These are phyloP conservation scores for Pichia sp. DNA, from an alignment of 1,139 yeast genomes.

Conservation along the genomic window DNA sequence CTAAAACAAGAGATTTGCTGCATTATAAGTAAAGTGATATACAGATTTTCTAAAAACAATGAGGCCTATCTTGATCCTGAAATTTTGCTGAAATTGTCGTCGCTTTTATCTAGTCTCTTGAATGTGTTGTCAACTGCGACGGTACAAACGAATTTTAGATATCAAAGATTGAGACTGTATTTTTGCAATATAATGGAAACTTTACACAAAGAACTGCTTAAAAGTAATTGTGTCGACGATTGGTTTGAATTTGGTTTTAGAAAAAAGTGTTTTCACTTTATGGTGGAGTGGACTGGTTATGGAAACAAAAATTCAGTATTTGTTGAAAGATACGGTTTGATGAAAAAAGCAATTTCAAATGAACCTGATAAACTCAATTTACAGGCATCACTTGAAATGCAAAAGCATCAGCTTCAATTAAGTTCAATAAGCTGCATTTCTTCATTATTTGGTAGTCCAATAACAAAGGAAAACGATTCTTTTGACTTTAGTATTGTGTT, in stretches of 20 bases:
- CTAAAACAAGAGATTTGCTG: constrained; percentile 74
- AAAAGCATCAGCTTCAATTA: constrained; percentile 61
- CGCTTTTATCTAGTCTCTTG: constrained; percentile 60
- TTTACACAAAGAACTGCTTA: constrained; percentile 37
- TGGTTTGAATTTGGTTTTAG: constrained; percentile 85
- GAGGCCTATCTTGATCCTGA: constrained; percentile 57
- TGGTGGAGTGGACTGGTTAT: constrained; percentile 93
- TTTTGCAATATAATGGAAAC: constrained; percentile 74
- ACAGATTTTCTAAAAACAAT: constrained; percentile 50
- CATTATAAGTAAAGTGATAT: constrained; percentile 60
- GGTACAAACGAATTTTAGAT: constrained; percentile 62
- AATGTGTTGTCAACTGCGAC: constrained; percentile 49
- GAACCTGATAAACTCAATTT: constrained; percentile 46
- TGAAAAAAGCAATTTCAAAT: constrained; percentile 42
- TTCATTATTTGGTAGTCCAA: constrained; percentile 60
- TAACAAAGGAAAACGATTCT: constrained; percentile 47
- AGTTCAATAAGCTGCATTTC: constrained; percentile 84
- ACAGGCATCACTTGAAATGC: constrained; percentile 78
- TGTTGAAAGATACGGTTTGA: constrained; percentile 58
- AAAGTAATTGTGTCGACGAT: constrained; percentile 31
- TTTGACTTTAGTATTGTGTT: constrained; percentile 66
- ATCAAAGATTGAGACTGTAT: constrained; percentile 70
- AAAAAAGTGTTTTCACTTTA: constrained; percentile 68
- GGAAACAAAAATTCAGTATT: constrained; percentile 60
- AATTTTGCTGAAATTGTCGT: constrained; percentile 58